A percentile compares a stretch with the other conserved stretches of the same genome.
phyloP scores from a whole-genome alignment of 257 asterid genomes.

The Solanum paucissectum region DNA sequence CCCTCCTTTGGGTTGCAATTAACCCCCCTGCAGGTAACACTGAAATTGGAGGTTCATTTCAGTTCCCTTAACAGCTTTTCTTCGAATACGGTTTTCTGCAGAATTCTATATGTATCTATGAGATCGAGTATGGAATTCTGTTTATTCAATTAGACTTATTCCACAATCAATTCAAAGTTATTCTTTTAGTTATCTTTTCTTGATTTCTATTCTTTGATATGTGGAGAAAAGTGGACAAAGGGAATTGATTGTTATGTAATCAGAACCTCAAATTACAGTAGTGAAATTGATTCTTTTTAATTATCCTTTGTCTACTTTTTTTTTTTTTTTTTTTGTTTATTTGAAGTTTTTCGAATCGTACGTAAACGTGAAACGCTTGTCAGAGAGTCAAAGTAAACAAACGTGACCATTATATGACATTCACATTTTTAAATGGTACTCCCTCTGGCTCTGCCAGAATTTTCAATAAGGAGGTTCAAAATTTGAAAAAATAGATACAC shows the following conservation, averaged over 20 bases:
- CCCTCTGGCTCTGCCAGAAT: too few species aligned
- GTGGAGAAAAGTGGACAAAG: neutral
- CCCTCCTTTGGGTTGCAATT: constrained; percentile 75
- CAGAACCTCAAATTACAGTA: neutral
- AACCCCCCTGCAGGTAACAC: constrained; percentile 51
- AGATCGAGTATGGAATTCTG: neutral
- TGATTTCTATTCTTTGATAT: neutral
- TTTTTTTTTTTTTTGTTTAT: neutral
- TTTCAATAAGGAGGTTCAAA: neutral
- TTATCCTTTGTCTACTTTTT: neutral
- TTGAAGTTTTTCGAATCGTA: neutral
- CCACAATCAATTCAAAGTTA: neutral
- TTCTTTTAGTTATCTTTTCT: neutral
- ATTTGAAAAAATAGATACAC: too few species aligned
- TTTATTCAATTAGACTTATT: neutral
- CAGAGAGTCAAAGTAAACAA: neutral
- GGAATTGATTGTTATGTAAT: neutral
- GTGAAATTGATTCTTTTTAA: neutral
- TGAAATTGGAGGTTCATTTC: constrained; percentile 76
- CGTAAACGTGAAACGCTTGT: neutral
- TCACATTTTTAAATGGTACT: neutral
- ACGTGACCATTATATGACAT: too few species aligned
- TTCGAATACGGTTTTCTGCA: neutral
- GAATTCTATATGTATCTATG: neutral
- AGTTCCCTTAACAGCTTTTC: constrained; percentile 37